A percentile compares a stretch with the other conserved stretches of the same genome.
Evolutionary conservation across 1,139 yeast genomes (phyloP).

Genomic region (Trichomonascaceae sp.): DNA sequence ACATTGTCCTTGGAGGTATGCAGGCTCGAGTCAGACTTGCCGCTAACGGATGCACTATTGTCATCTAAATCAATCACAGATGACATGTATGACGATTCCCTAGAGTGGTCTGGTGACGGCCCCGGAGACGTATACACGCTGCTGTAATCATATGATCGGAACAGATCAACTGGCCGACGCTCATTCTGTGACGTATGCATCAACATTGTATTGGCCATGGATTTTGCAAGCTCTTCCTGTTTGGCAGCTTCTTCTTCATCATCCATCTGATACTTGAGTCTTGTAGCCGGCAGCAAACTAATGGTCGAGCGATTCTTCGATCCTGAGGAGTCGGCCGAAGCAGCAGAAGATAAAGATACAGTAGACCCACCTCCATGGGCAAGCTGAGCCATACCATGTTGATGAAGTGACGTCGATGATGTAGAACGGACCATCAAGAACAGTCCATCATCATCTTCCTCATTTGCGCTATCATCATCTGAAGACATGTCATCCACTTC

Average conservation of each 20-base stretch:
- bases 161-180: constrained; percentile 48
- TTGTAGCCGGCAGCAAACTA: constrained; percentile 73
- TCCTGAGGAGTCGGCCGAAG: not conserved
- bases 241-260: constrained; percentile 59
- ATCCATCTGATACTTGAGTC: constrained; percentile 71
- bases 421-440: constrained; percentile 47
- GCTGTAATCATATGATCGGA: constrained; percentile 74
- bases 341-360: not conserved
- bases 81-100: constrained; percentile 16
- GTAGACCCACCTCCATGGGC: constrained; percentile 5
- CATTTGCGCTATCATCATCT: constrained; percentile 41
- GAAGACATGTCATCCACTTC: constrained; percentile 5
- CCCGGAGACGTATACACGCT: constrained; percentile 51
- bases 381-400: constrained; percentile 12
- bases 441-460: constrained; percentile 66
- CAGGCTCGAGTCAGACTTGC: constrained; percentile 11
- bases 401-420: constrained; percentile 32
- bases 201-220: constrained; percentile 41
- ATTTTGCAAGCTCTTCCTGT: constrained; percentile 34
- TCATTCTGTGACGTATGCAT: constrained; percentile 54
- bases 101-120: constrained; percentile 22
- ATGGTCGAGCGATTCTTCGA: constrained; percentile 40
- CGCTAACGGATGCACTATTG: not conserved
- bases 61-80: constrained; percentile 3
- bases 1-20: constrained; percentile 20